Percentiles rank a stretch among this genome's conserved stretches.
phyloP scores from a whole-genome alignment of 371 early-diverging fungal genomes.

The Dipsacomyces acuminosporus region DNA sequence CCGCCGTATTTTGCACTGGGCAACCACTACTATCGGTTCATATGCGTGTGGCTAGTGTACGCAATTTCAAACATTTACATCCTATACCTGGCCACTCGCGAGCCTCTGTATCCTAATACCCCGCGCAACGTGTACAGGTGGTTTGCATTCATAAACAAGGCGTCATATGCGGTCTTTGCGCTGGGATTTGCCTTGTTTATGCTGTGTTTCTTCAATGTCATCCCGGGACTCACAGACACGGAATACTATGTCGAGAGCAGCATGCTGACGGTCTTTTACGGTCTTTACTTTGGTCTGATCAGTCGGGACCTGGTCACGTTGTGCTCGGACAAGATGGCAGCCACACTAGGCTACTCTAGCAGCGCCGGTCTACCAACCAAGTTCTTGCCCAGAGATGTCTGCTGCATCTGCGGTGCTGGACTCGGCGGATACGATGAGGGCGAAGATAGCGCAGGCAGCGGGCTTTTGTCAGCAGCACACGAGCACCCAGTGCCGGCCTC shows the following conservation, averaged over 20 bases:
- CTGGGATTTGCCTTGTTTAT: constrained; percentile 49
- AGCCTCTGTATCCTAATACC: constrained; percentile 50
- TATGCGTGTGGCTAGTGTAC: constrained; percentile 49
- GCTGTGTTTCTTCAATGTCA: constrained; percentile 53
- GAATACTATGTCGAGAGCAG: constrained; percentile 36
- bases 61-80: constrained; percentile 50
- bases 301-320: constrained; percentile 46
- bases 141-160: constrained; percentile 54
- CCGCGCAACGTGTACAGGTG: constrained; percentile 57
- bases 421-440: constrained; percentile 4
- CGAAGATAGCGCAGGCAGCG: constrained; percentile 1
- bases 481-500: neutral
- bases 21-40: constrained; percentile 49
- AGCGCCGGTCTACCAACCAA: constrained; percentile 35
- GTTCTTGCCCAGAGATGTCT: constrained; percentile 32
- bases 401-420: constrained; percentile 43
- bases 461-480: too few species aligned
- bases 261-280: constrained; percentile 55
- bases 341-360: constrained; percentile 41
- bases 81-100: constrained; percentile 48
- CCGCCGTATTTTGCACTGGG: constrained; percentile 42
- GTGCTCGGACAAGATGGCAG: constrained; percentile 45
- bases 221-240: constrained; percentile 39
- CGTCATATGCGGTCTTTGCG: constrained; percentile 49
- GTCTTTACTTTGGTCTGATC: constrained; percentile 57